Percentiles rank a stretch among this genome's conserved stretches.
Conservation (phyloP, 139 green algal species). For the Yamagishiella unicocca region DNA sequence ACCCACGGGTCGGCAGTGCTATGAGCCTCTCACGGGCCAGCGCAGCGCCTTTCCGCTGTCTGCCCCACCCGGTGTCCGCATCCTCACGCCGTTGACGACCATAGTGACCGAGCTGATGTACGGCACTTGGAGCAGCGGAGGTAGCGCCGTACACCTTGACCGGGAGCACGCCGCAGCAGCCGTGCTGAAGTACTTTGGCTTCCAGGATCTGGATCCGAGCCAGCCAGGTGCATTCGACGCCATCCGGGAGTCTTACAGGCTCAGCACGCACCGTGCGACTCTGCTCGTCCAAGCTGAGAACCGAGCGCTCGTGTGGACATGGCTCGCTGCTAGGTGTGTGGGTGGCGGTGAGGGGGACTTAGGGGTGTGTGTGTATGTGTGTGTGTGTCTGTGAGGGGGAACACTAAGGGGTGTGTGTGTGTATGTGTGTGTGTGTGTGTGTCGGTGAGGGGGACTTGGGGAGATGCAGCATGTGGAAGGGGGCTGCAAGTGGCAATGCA, state of each 20-base stretch:
- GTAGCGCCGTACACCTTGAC: background rate
- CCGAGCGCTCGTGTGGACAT: conserved; percentile 14
- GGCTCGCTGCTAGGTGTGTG: background rate
- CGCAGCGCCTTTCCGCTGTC: conserved; percentile 8
- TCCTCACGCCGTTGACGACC: conserved; percentile 12
- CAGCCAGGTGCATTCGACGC: background rate
- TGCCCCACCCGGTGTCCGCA: conserved; percentile 13
- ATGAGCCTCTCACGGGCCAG: conserved; percentile 2
- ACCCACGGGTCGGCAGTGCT: background rate
- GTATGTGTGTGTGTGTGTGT: too few species aligned
- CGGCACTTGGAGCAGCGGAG: conserved; percentile 1
- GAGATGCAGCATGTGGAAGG: too few species aligned
- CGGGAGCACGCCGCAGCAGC: background rate
- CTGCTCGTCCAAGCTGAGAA: conserved; percentile 3
- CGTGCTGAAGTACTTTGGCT: conserved; percentile 12
- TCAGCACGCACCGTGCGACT: background rate
- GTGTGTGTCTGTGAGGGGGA: too few species aligned
- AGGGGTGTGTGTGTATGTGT: too few species aligned
- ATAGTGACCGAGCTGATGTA: conserved; percentile 18
- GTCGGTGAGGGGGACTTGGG: too few species aligned
- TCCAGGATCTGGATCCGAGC: background rate
- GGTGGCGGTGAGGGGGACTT: too few species aligned
- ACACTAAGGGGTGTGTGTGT: too few species aligned
- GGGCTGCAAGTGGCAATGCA: too few species aligned
- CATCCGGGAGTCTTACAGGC: background rate